Evolutionary conservation across 345 rosid genomes (phyloP).

Genomic region (Gossypium turneri): DNA sequence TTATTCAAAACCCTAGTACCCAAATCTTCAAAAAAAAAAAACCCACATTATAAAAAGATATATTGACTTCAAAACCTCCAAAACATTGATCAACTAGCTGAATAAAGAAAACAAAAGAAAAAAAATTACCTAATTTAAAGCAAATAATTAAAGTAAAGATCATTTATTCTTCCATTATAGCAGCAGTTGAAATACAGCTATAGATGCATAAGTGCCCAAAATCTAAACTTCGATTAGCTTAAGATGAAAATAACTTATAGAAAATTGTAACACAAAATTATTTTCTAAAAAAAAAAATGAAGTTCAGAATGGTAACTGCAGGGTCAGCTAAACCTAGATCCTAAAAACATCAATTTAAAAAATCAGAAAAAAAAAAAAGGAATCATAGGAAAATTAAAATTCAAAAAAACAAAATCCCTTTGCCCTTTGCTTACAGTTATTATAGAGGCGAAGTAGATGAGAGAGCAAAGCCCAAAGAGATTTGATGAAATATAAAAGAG

Average conservation of each 20-base stretch:
- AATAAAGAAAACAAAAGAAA: background rate
- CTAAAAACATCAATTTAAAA: background rate
- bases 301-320: background rate
- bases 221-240: background rate
- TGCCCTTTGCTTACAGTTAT: constrained; percentile 4
- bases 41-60: background rate
- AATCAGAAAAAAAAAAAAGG: background rate
- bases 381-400: background rate
- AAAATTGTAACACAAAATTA: background rate
- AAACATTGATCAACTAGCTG: background rate
- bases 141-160: background rate
- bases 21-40: background rate
- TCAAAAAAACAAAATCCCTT: background rate
- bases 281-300: background rate
- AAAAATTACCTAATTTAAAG: background rate
- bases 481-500: constrained; percentile 18
- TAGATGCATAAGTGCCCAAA: background rate
- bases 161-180: background rate
- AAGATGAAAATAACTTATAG: background rate
- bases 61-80: background rate
- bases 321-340: background rate
- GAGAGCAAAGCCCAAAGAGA: background rate
- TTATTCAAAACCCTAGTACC: background rate
- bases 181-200: background rate
- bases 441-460: background rate